Conservation (phyloP, 1,139 yeast genomes). For the Saccharomycopsis phalli region DNA sequence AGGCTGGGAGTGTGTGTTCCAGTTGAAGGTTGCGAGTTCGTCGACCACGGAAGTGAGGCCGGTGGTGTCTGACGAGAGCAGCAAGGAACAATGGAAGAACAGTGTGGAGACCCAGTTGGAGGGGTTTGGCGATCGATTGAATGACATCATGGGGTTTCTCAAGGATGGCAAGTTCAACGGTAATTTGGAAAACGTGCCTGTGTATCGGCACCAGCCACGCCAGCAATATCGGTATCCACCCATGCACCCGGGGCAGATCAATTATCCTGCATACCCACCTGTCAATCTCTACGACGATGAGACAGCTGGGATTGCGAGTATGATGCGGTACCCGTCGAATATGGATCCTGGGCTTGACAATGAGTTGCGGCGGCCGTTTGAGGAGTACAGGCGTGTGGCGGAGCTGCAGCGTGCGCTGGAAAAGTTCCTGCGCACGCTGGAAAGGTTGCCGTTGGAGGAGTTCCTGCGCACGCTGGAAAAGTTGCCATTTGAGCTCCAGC, state of each 20-base stretch:
- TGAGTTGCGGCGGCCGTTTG: no score
- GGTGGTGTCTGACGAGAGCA: conserved; percentile 2
- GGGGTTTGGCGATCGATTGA: conserved; percentile 39
- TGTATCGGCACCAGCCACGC: conserved; percentile 1
- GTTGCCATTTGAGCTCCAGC: neutral
- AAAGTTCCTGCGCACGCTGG: neutral
- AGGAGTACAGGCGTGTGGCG: no score
- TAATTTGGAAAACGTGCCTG: conserved; percentile 20
- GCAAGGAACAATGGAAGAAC: conserved; percentile 32
- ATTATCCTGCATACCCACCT: neutral
- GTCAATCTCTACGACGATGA: conserved; percentile 7
- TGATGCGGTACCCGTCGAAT: conserved; percentile 30
- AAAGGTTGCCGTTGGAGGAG: neutral
- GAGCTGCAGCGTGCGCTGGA: neutral
- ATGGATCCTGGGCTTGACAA: no score
- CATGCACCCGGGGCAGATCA: neutral
- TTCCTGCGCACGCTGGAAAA: neutral
- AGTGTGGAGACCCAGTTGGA: conserved; percentile 39
- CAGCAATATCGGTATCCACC: conserved; percentile 8
- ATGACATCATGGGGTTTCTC: conserved; percentile 27
- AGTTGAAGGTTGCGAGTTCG: conserved; percentile 44
- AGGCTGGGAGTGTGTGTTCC: conserved; percentile 49
- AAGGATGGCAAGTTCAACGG: conserved; percentile 25
- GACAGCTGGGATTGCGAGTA: conserved; percentile 20
- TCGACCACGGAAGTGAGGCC: conserved; percentile 17